Percentiles rank a stretch among this genome's conserved stretches.
Conservation (phyloP, 1,284 basidiomycete genomes). For the Agroathelia rolfsii region DNA sequence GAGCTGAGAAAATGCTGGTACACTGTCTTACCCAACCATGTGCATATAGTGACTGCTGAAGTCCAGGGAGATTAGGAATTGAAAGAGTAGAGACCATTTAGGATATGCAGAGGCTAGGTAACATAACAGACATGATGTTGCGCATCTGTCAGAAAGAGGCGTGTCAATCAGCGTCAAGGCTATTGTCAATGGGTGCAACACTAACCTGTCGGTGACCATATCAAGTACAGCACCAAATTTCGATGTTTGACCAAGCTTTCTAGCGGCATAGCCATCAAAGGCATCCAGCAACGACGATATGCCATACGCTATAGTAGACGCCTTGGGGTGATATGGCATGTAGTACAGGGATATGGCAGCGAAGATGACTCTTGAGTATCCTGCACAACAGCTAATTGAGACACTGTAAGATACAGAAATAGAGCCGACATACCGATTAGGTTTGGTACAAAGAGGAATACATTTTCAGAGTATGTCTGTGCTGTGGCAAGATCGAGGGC, state of each 20-base stretch:
- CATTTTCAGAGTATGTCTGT: conserved; percentile 81
- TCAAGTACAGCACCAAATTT: conserved; percentile 98
- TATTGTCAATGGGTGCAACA: conserved; percentile 9
- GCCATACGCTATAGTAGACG: conserved; percentile 85
- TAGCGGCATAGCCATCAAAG: conserved; percentile 91
- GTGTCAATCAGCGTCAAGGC: conserved; percentile 5
- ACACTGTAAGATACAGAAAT: conserved; percentile 3
- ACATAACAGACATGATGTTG: conserved; percentile 90
- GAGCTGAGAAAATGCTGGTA: background rate
- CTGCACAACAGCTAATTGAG: conserved; percentile 29
- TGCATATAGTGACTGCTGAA: conserved; percentile 99
- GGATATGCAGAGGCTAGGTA: conserved; percentile 91
- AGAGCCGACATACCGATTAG: conserved; percentile 69
- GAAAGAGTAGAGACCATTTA: conserved; percentile 75
- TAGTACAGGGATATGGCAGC: conserved; percentile 86
- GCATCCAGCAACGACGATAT: conserved; percentile 94
- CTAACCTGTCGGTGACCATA: conserved; percentile 98
- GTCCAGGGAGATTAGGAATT: conserved; percentile 93
- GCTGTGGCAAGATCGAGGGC: conserved; percentile 79
- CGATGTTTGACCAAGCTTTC: conserved; percentile 80
- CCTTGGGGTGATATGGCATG: conserved; percentile 92
- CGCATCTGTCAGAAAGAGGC: conserved; percentile 69
- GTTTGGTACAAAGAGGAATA: conserved; percentile 95
- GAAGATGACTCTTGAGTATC: conserved; percentile 86
- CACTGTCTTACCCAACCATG: conserved; percentile 84